Evolutionary conservation across 305 asterid genomes (phyloP).

Genomic region (Solanum chacoense): DNA sequence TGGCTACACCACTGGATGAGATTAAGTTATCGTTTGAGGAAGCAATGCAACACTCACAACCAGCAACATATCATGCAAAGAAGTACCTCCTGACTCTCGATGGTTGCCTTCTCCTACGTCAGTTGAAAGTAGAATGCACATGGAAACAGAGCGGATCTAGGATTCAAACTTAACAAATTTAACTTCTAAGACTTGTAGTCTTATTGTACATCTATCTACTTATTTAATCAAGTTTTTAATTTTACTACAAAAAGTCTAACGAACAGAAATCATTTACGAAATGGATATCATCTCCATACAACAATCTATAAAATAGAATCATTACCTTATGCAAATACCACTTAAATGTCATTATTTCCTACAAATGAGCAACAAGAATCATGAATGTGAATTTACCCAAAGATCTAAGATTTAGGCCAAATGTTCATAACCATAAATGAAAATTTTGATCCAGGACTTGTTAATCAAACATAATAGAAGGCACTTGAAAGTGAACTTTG

Average conservation of each 20-base stretch:
- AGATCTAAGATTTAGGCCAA: background rate
- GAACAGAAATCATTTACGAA: background rate
- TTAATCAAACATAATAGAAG: background rate
- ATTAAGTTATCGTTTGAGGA: background rate
- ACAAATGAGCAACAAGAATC: background rate
- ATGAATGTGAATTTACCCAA: background rate
- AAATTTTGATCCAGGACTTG: background rate
- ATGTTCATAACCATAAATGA: background rate
- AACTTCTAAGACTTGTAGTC: background rate
- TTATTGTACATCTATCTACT: background rate
- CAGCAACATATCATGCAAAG: background rate
- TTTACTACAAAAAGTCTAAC: background rate
- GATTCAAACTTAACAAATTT: background rate
- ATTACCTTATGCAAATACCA: background rate
- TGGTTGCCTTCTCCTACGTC: background rate
- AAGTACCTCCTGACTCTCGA: background rate
- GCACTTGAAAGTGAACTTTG: background rate
- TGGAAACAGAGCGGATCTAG: background rate
- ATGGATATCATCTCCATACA: background rate
- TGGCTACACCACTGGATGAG: background rate
- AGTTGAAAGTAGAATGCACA: background rate
- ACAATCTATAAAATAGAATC: background rate
- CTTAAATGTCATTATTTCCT: background rate
- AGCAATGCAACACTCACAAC: background rate
- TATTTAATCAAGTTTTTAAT: no score